A percentile compares a stretch with the other conserved stretches of the same genome.
Evolutionary conservation across 1,284 basidiomycete genomes (phyloP).

Genomic region (Thecaphora frezii): DNA sequence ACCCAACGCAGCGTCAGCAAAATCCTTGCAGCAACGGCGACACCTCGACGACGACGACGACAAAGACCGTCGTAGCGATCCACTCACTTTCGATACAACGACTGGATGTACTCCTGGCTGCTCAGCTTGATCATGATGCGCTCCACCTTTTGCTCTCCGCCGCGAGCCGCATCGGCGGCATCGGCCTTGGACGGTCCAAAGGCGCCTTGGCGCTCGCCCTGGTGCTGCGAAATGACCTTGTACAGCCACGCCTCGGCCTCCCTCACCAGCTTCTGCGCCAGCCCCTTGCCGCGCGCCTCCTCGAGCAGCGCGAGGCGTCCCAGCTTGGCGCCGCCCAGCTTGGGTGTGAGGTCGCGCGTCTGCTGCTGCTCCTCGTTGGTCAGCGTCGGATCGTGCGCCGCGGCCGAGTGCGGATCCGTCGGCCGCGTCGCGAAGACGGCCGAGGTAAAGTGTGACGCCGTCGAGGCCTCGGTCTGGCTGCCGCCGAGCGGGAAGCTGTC

Average conservation of each 20-base stretch:
- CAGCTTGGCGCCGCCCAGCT: constrained; percentile 28
- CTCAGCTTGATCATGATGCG: constrained; percentile 38
- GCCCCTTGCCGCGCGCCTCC: constrained; percentile 27
- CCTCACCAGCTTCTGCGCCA: constrained; percentile 20
- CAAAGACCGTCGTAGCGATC: not conserved
- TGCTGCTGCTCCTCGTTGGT: constrained; percentile 15
- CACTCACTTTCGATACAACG: constrained; percentile 31
- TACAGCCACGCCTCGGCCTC: constrained; percentile 27
- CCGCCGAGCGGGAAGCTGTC: constrained; percentile 21
- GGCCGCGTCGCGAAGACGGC: constrained; percentile 12
- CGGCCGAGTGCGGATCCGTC: constrained; percentile 1
- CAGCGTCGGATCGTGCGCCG: constrained; percentile 16
- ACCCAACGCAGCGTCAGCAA: not conserved
- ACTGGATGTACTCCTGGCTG: constrained; percentile 31
- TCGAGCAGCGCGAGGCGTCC: constrained; percentile 27
- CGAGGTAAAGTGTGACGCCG: constrained; percentile 24
- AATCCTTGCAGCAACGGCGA: too few relatives aligned
- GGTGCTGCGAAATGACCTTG: constrained; percentile 1
- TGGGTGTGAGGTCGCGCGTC: constrained; percentile 7
- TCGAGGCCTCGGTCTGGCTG: constrained; percentile 16
- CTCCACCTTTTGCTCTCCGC: constrained; percentile 8
- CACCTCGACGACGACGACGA: not conserved
- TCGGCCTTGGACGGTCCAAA: constrained; percentile 17
- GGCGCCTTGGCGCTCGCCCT: constrained; percentile 15
- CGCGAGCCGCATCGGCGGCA: not conserved